These are phyloP conservation scores for Anthracocystis panici-leucophaei DNA, from an alignment of 1,284 basidiomycete species.

Conservation along the genomic window DNA sequence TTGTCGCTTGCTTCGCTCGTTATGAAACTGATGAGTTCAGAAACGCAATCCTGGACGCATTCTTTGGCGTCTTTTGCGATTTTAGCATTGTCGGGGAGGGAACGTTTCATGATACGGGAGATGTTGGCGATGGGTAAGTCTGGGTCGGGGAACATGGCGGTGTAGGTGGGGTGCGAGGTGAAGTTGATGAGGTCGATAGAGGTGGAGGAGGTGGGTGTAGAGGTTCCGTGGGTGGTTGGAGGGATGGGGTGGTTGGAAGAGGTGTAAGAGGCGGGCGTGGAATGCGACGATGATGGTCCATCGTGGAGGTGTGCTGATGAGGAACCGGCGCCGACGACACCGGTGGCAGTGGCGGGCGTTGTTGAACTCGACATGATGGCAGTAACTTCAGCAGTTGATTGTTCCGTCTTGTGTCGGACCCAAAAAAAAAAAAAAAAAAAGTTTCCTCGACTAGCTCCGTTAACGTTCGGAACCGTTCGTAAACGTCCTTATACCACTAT, in stretches of 20 bases:
- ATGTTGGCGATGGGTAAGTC: slow-evolving; percentile 83
- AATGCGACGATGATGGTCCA: slow-evolving; percentile 7
- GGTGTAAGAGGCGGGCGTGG: slow-evolving; percentile 15
- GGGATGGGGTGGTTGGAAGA: slow-evolving; percentile 8
- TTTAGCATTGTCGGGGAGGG: slow-evolving; percentile 90
- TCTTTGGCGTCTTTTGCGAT: slow-evolving; percentile 97
- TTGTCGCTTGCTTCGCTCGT: slow-evolving; percentile 90
- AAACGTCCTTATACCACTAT: too few species aligned
- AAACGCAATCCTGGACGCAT: slow-evolving; percentile 94
- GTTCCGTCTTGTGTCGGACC: too few species aligned
- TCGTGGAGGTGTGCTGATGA: not conserved
- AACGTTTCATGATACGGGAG: slow-evolving; percentile 90
- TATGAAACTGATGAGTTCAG: slow-evolving; percentile 95
- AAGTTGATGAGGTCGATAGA: slow-evolving; percentile 29
- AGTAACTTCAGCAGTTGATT: too few species aligned
- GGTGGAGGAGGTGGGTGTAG: slow-evolving; percentile 19
- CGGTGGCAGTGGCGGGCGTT: slow-evolving; percentile 2
- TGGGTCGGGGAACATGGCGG: slow-evolving; percentile 46
- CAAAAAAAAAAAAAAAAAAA: too few species aligned
- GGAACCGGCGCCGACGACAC: slow-evolving; percentile 2
- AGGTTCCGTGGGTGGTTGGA: slow-evolving; percentile 8
- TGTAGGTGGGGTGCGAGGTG: slow-evolving; percentile 31
- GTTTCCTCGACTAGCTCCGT: too few species aligned
- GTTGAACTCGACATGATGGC: not conserved
- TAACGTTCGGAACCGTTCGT: too few species aligned